These are phyloP conservation scores for Austroboletus novae-zelandiae DNA, from an alignment of 1,284 basidiomycete species.

Conservation along the genomic window DNA sequence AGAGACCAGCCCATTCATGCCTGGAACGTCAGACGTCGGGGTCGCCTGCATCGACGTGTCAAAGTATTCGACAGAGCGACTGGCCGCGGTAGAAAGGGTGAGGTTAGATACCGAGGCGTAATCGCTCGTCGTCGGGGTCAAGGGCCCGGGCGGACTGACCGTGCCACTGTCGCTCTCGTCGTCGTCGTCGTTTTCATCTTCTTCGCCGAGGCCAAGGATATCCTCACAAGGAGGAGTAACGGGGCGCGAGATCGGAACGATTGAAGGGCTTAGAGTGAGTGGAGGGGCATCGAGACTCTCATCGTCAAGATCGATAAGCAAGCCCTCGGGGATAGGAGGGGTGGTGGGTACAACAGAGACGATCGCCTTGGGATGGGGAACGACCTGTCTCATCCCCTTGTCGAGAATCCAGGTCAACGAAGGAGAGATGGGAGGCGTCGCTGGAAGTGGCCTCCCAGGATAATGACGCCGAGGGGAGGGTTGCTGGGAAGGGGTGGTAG, in stretches of 20 bases:
- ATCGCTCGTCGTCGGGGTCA: constrained; percentile 32
- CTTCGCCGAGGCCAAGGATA: constrained; percentile 23
- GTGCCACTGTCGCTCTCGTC: constrained; percentile 32
- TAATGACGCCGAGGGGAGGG: constrained; percentile 31
- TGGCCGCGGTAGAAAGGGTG: constrained; percentile 25
- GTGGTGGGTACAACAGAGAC: constrained; percentile 23
- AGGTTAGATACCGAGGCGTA: constrained; percentile 28
- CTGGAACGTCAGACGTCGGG: constrained; percentile 24
- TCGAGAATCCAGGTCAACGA: constrained; percentile 35
- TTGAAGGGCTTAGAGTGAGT: background rate
- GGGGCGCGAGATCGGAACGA: background rate
- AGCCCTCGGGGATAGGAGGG: constrained; percentile 31
- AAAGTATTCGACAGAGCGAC: constrained; percentile 27
- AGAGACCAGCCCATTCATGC: constrained; percentile 27
- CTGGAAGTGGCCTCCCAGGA: constrained; percentile 33
- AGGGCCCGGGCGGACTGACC: constrained; percentile 30
- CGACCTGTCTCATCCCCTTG: constrained; percentile 15
- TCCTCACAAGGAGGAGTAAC: constrained; percentile 18
- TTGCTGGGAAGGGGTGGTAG: background rate
- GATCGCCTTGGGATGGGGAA: constrained; percentile 15
- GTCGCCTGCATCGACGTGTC: constrained; percentile 23
- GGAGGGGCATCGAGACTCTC: constrained; percentile 27
- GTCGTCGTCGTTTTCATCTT: constrained; percentile 10
- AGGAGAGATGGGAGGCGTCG: constrained; percentile 32
- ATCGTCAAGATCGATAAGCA: constrained; percentile 34